Evolutionary conservation across 2,329 filamentous ascomycete species (phyloP).

Genomic region (Hymenoscyphus albidus): DNA sequence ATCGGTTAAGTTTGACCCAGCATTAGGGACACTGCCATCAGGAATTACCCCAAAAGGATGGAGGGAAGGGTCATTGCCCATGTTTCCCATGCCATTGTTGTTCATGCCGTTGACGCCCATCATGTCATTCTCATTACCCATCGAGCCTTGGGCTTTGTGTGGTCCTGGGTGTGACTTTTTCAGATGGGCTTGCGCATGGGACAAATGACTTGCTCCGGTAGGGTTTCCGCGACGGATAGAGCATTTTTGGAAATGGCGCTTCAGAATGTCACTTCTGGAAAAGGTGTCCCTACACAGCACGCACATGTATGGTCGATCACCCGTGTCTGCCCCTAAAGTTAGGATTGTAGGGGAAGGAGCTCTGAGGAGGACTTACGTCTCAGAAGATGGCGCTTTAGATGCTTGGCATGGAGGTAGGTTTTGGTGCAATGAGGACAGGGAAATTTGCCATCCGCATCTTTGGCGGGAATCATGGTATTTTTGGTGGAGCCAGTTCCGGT

Average conservation of each 20-base stretch:
- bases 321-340: constrained; percentile 65
- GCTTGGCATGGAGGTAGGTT: constrained; percentile 95
- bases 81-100: constrained; percentile 54
- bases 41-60: constrained; percentile 56
- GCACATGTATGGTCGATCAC: constrained; percentile 97
- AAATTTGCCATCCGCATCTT: constrained; percentile 97
- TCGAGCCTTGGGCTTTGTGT: constrained; percentile 50
- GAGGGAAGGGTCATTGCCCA: constrained; percentile 54
- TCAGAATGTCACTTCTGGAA: constrained; percentile 94
- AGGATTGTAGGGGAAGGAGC: constrained; percentile 17
- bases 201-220: constrained; percentile 89
- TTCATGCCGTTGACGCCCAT: constrained; percentile 41
- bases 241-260: constrained; percentile 99
- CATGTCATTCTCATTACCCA: constrained; percentile 60
- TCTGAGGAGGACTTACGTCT: constrained; percentile 68
- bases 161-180: constrained; percentile 65
- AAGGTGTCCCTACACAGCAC: constrained; percentile 97
- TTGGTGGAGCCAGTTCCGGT: constrained; percentile 67
- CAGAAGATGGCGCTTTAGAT: constrained; percentile 91
- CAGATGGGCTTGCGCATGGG: constrained; percentile 84
- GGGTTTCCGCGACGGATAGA: constrained; percentile 94
- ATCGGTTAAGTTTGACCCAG: constrained; percentile 47
- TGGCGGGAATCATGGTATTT: constrained; percentile 80
- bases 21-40: constrained; percentile 33
- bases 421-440: constrained; percentile 98